Evolutionary conservation across 768 basidiomycete species (phyloP).

Genomic region (Russula sp.): DNA sequence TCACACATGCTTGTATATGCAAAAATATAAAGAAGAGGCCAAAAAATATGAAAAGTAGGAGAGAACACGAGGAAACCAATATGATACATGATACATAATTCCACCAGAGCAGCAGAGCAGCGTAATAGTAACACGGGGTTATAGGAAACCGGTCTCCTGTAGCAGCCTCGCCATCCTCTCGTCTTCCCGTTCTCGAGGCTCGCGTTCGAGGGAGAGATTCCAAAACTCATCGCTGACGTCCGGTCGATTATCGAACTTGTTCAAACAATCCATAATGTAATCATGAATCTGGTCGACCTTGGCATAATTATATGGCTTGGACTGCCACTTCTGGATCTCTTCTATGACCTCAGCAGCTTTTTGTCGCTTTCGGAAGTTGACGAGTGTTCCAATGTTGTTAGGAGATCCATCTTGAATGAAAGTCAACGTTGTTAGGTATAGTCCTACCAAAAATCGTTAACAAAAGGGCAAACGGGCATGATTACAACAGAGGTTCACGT

Average conservation of each 20-base stretch:
- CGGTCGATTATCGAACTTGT: slow-evolving; percentile 57
- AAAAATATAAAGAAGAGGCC: neutral
- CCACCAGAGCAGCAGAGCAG: slow-evolving; percentile 1
- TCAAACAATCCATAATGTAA: slow-evolving; percentile 75
- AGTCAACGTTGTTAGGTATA: slow-evolving; percentile 93
- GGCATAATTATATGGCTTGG: slow-evolving; percentile 80
- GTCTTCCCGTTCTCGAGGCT: slow-evolving; percentile 92
- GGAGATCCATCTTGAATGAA: slow-evolving; percentile 97
- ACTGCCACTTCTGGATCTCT: slow-evolving; percentile 95
- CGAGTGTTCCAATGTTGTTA: slow-evolving; percentile 71
- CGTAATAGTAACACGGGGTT: slow-evolving; percentile 1
- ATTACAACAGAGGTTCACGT: slow-evolving; percentile 22
- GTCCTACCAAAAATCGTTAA: slow-evolving; percentile 45
- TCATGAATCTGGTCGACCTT: slow-evolving; percentile 56
- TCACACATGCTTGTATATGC: slow-evolving; percentile 8
- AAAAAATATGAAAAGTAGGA: neutral
- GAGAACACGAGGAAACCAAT: neutral
- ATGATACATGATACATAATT: slow-evolving; percentile 20
- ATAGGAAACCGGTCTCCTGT: slow-evolving; percentile 86
- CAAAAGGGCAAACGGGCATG: neutral
- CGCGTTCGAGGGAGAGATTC: slow-evolving; percentile 76
- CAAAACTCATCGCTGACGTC: slow-evolving; percentile 76
- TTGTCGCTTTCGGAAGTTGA: slow-evolving; percentile 95
- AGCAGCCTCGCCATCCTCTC: slow-evolving; percentile 91
- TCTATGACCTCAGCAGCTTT: slow-evolving; percentile 95